Evolutionary conservation across 2,329 filamentous ascomycete genomes (phyloP), one percentile per base, ranked within the genome.

Genomic region (Colletotrichum graminicola): DNA sequence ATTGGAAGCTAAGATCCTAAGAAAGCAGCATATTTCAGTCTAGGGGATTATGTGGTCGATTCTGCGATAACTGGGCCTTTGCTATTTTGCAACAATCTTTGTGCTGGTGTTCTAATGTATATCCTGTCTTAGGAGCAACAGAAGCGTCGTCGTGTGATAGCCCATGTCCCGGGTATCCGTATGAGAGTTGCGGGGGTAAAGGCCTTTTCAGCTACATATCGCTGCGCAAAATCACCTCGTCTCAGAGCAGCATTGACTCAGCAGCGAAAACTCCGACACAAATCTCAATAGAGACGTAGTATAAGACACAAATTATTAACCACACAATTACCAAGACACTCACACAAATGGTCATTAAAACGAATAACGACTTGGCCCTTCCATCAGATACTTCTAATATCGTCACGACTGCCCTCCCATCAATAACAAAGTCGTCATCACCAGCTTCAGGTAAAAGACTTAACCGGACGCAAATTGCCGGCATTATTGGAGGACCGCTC

Each of bases 21-120:
- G 52, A 55, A 29, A 55, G 29, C 21, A 55, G 52, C 52, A 26
- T 55, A 26, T 55, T 55, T 18, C 52, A 55, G 52, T 55, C 52
- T 2, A 55, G 52, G 8, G 52, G 52, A 29, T 55, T 55, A 34
- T 55, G 52, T 7, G 52, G 29, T 18, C 16, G n/a, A 10, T 18
- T 55, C n/a, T 55, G 52, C 29, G 52, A 55, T 21, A 18, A 21
- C 16, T 55, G 29, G 52, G 52, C 52, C 29, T 55, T 55, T 34
- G 52, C 52, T n/a, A 11, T 55, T n/a, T 55, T 32, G 52, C 52
- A 55, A 36, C 52, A 55, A 52, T 32, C 49, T 29, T 2, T 4
- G 11, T 52, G 49, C 23, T 52, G 49, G 49, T 52, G 49, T 52
- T 55, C 52, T 29, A 55, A 36, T 55, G 26, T 3, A 34, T 55